Evolutionary conservation across 2,329 filamentous ascomycete species (phyloP), one percentile per base, ranked within the genome.

Genomic region (Fusarium sp.): DNA sequence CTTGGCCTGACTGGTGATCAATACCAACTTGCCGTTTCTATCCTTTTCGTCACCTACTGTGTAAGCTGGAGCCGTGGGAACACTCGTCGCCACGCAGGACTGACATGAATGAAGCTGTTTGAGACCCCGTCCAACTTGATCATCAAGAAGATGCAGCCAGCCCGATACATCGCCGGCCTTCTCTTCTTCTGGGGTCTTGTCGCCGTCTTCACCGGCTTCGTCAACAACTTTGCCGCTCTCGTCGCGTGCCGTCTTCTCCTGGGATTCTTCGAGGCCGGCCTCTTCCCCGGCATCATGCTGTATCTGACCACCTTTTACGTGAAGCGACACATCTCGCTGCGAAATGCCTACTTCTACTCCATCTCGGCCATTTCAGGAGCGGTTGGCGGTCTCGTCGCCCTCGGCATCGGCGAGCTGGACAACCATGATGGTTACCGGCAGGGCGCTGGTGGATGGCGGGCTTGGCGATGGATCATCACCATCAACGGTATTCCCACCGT

Each of bases 401-500:
- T 87, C 49, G 86, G 78, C 0, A 87, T 89, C 56, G 84, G 56
- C 15, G 56, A 59, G 9, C 6, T 59, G 2, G 56, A 59, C 17
- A 19, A 59, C 10, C 33, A 13, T 2, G 56, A 59, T 9, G 56
- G 84, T 0, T 82, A 82, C 60, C 84, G 88, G 79, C 81, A 88
- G 53, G 85, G 85, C 1, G 69, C 82, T 9, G 74, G 76, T 0
- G 86, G 85, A 2, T 78, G 82, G 56, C 72, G 77, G n/a, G 87
- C 84, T 1, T 90, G 88, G 88, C 75, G 87, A 43, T 90, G 87
- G 87, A 86, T 89, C 57, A 78, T 89, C 71, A 82, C 85, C 49
- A 71, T 86, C 36, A 76, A 80, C 69, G 87, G 87, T 1, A 50
- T 63, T 2, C 66, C 66, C 4, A 69, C 66, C 3, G 76, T 88